Percentiles rank a stretch among this genome's conserved stretches.
Conservation (phyloP, 768 basidiomycete genomes). For the Mycena amicta region DNA sequence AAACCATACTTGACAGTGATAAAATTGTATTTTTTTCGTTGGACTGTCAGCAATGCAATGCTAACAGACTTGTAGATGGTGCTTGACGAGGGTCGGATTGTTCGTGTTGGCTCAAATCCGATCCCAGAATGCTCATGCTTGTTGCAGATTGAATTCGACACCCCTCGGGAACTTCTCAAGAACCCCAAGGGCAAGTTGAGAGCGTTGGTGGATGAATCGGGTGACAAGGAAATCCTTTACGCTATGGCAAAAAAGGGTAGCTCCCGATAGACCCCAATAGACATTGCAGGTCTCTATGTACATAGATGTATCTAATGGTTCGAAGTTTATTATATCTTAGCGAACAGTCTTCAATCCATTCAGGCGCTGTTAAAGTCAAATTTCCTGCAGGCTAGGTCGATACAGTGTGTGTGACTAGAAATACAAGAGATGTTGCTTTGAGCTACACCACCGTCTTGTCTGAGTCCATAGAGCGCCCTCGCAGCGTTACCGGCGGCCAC, state of each 20-base stretch:
- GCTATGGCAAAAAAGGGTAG: too few species aligned
- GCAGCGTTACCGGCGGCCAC: slow-evolving; percentile 2
- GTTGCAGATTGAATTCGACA: slow-evolving; percentile 56
- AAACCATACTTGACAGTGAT: slow-evolving; percentile 65
- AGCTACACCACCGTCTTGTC: slow-evolving; percentile 2
- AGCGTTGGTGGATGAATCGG: slow-evolving; percentile 59
- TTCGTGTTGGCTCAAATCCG: slow-evolving; percentile 13
- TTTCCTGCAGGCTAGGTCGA: background rate
- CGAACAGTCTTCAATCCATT: too few species aligned
- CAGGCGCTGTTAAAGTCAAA: background rate
- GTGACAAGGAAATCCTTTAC: slow-evolving; percentile 51
- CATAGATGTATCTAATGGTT: too few species aligned
- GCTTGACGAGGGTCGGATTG: slow-evolving; percentile 47
- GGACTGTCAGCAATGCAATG: background rate
- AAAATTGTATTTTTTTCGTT: slow-evolving; percentile 30
- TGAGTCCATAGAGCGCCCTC: slow-evolving; percentile 5
- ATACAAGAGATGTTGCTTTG: background rate
- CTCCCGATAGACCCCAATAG: too few species aligned
- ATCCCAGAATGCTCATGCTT: background rate
- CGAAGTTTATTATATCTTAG: too few species aligned
- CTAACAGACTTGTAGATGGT: slow-evolving; percentile 35
- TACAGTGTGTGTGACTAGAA: background rate
- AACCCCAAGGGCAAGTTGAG: slow-evolving; percentile 55
- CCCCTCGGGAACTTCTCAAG: slow-evolving; percentile 50
- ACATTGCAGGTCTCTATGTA: too few species aligned